Base-by-base conservation (phyloP, 164 flowering plant genomes). In the Vitis labrusca region DNA sequence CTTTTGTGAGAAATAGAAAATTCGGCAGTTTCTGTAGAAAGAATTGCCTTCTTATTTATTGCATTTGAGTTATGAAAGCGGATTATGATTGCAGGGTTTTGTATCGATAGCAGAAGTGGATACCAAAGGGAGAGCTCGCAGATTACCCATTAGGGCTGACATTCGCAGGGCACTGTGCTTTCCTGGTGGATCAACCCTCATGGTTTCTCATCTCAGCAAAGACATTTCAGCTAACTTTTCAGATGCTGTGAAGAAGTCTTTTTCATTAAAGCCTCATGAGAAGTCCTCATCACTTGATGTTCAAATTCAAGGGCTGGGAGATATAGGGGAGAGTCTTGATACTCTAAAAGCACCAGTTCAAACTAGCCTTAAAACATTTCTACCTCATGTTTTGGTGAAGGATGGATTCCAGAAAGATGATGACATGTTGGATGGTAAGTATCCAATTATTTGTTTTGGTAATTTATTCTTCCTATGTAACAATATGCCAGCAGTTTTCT, bases 141-240 rank as follows among this genome's bases (percentile, higher is more conserved):
- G 76, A 76, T 75, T 93, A 30, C 98, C 91, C 49, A 76, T 93
- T 19, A 90, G 79, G 83, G 83, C 97, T 60, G 88, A 82, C 72
- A 85, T 93, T 54, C 90, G 91, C 13, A 86, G 67, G 75, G 89
- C 92, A 53, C 75, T 93, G 64, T 91, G 91, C 82, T 88, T 90
- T 81, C 98, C 97, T 79, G 98, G 98, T 67, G 91, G 89, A 71
- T 93, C 98, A 56, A 90, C 86, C 13, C 89, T 93, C 75, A 89
- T 93, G 97, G 83, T 91, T 72, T 83, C 90, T 72, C 96, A 91
- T 84, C 83, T 91, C 37, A 72, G 71, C 64, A 81, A 78, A 67
- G 83, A 77, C 10, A 62, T 61, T 49, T 71, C 79, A 55, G 63
- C 71, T 51, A 72, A 63, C 29, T 64, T 78, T 76, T 61, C 77